Evolutionary conservation across 495 filamentous ascomycete species (phyloP).

Genomic region (Neurospora sp.): DNA sequence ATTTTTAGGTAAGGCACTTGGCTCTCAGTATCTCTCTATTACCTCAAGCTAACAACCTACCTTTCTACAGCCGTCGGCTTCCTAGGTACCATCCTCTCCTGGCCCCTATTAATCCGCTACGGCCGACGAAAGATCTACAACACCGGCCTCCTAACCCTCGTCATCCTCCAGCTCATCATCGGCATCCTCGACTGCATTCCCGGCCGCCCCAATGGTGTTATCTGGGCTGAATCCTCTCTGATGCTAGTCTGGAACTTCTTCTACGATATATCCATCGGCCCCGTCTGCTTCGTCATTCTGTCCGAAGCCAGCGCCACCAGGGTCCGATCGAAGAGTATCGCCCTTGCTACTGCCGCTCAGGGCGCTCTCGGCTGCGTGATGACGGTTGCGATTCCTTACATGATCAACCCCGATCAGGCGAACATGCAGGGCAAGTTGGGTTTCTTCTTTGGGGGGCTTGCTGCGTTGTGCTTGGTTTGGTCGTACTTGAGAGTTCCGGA

Average conservation of each 20-base stretch:
- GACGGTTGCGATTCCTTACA: slow-evolving; percentile 54
- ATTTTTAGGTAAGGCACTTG: slow-evolving; percentile 22
- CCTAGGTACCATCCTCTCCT: slow-evolving; percentile 42
- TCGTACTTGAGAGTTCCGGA: slow-evolving; percentile 51
- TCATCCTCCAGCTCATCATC: slow-evolving; percentile 44
- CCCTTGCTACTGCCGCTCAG: slow-evolving; percentile 50
- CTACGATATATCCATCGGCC: slow-evolving; percentile 49
- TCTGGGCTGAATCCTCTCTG: slow-evolving; percentile 44
- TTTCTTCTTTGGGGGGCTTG: slow-evolving; percentile 55
- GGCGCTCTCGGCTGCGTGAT: slow-evolving; percentile 48
- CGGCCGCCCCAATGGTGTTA: slow-evolving; percentile 28
- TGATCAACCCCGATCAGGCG: slow-evolving; percentile 55
- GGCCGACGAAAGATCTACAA: slow-evolving; percentile 49
- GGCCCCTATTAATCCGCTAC: slow-evolving; percentile 41
- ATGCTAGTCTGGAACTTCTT: slow-evolving; percentile 48
- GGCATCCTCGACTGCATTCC: slow-evolving; percentile 49
- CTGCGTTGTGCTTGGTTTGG: slow-evolving; percentile 32
- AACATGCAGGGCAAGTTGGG: slow-evolving; percentile 57
- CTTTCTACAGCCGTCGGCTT: slow-evolving; percentile 24
- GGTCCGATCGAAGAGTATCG: slow-evolving; percentile 53
- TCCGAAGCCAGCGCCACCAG: slow-evolving; percentile 47
- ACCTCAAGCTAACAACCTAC: not conserved
- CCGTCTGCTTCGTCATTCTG: slow-evolving; percentile 52
- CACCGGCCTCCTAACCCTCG: slow-evolving; percentile 34
- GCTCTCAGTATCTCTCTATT: too few relatives aligned